A percentile compares a stretch with the other conserved stretches of the same genome.
These are phyloP conservation scores for Mortierella sp. DNA, from an alignment of 371 early-diverging fungal genomes.

Conservation along the genomic window DNA sequence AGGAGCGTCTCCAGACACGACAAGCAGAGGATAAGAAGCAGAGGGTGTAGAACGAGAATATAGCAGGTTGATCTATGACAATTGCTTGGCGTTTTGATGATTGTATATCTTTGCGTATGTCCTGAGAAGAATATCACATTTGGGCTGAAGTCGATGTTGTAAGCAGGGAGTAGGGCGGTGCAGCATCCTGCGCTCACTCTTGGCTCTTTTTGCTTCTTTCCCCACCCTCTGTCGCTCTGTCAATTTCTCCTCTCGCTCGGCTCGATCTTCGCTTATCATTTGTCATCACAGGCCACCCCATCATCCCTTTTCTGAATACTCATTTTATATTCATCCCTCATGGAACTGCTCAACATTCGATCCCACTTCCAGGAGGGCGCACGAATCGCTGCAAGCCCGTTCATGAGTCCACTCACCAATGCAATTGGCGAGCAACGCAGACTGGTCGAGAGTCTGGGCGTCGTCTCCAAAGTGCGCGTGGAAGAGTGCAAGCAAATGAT, in stretches of 20 bases:
- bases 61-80: neutral
- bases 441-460: conserved; percentile 40
- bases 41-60: conserved; percentile 20
- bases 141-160: too few species aligned
- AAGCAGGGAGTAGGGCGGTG: too few species aligned
- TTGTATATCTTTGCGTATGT: too few species aligned
- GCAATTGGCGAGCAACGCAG: conserved; percentile 48
- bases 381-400: conserved; percentile 49
- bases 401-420: conserved; percentile 31
- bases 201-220: too few species aligned
- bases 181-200: too few species aligned
- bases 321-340: neutral
- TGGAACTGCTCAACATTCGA: conserved; percentile 41
- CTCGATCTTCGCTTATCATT: too few species aligned
- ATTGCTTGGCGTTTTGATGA: too few species aligned
- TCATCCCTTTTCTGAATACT: neutral
- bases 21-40: conserved; percentile 24
- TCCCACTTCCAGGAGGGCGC: conserved; percentile 39
- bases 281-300: neutral
- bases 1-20: conserved; percentile 19
- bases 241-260: too few species aligned
- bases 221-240: too few species aligned
- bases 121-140: too few species aligned
- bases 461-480: conserved; percentile 51
- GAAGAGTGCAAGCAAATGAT: conserved; percentile 57